Percentiles rank a stretch among this genome's conserved stretches.
Conservation (phyloP, 495 filamentous ascomycete genomes). For the Oidiodendron maius region DNA sequence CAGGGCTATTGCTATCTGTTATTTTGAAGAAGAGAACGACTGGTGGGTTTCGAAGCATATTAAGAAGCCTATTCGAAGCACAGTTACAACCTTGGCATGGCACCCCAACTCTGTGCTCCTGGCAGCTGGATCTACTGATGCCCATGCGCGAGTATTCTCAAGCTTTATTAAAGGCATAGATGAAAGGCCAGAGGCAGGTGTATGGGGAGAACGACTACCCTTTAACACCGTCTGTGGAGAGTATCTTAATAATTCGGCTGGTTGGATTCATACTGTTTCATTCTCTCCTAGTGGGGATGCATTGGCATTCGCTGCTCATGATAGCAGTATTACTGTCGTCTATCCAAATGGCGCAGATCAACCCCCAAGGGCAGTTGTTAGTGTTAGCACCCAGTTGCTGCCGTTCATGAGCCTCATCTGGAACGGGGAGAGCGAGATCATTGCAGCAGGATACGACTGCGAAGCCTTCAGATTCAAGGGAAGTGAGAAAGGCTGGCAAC, state of each 20-base stretch:
- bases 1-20: conserved; percentile 93
- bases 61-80: conserved; percentile 96
- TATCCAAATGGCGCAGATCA: conserved; percentile 92
- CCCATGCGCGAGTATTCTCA: conserved; percentile 94
- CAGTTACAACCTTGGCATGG: conserved; percentile 90
- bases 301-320: conserved; percentile 86
- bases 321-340: conserved; percentile 92
- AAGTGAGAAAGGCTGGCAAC: conserved; percentile 76
- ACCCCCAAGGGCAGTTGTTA: conserved; percentile 81
- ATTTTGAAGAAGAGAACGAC: conserved; percentile 98
- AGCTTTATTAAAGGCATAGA: conserved; percentile 95
- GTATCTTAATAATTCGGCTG: conserved; percentile 88
- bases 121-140: conserved; percentile 90
- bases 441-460: conserved; percentile 94
- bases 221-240: conserved; percentile 99
- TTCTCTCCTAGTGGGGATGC: conserved; percentile 91
- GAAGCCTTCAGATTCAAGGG: conserved; percentile 88
- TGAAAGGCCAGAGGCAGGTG: conserved; percentile 75
- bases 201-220: conserved; percentile 91
- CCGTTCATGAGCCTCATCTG: conserved; percentile 90
- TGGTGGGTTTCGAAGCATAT: conserved; percentile 99
- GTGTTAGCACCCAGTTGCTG: conserved; percentile 79
- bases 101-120: conserved; percentile 95
- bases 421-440: conserved; percentile 88
- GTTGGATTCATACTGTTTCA: conserved; percentile 86